Evolutionary conservation across 805 yeast species (phyloP).

Genomic region (Lipomyces sp.): DNA sequence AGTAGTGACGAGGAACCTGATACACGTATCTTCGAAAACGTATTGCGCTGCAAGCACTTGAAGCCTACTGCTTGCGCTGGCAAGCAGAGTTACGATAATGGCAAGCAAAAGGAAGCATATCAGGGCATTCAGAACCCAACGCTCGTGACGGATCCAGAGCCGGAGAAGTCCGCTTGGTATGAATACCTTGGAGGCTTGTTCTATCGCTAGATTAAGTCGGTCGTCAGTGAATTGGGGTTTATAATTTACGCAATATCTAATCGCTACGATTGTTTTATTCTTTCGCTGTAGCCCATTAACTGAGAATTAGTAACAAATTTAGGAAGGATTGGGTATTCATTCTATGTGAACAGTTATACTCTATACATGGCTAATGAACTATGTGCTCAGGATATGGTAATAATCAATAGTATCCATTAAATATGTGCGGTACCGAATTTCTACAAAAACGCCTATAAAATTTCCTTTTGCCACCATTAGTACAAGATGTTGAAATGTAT

Average conservation of each 20-base stretch:
- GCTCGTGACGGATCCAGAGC: neutral
- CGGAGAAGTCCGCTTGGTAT: constrained; percentile 1
- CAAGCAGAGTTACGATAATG: neutral
- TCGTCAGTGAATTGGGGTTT: neutral
- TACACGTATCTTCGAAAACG: neutral
- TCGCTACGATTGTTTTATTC: neutral
- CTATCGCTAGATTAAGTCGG: neutral
- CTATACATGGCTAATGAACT: neutral
- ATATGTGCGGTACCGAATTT: neutral
- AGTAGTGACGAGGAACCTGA: neutral
- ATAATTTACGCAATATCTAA: neutral
- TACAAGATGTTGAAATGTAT: neutral
- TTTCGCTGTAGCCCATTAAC: too few relatives aligned
- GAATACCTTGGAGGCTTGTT: neutral
- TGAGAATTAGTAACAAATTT: neutral
- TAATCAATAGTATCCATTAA: neutral
- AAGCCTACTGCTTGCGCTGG: neutral
- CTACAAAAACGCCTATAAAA: too few relatives aligned
- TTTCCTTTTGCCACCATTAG: too few relatives aligned
- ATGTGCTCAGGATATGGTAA: neutral
- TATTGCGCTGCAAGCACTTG: constrained; percentile 5
- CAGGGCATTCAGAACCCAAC: too few relatives aligned
- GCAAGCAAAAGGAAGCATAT: too few relatives aligned
- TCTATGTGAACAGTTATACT: neutral
- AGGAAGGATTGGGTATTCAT: neutral